Conservation (phyloP, 192 early-diverging fungal species). For the Linnemannia exigua region DNA sequence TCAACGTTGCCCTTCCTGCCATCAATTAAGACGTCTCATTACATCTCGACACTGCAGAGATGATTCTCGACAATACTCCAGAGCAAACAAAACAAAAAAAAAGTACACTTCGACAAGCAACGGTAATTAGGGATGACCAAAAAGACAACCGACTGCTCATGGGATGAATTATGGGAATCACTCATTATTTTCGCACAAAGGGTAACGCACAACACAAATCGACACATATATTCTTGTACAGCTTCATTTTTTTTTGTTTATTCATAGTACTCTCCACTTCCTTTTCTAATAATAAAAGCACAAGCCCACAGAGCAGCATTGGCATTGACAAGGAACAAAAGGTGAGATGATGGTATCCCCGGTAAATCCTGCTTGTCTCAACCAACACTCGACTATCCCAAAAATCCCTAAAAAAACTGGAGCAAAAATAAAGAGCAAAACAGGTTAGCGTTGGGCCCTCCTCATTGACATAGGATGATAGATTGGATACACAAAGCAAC, state of each 20-base stretch:
- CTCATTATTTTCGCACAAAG: not conserved
- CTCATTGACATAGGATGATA: not conserved
- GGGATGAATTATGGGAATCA: no score
- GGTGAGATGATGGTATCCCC: no score
- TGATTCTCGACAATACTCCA: no score
- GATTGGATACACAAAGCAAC: not conserved
- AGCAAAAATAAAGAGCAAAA: not conserved
- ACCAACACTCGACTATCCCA: no score
- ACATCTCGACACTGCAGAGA: no score
- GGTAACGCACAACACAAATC: not conserved
- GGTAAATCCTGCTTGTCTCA: constrained; percentile 1
- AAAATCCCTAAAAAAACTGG: not conserved
- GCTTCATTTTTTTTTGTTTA: not conserved
- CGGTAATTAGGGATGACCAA: no score
- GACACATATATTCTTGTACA: not conserved
- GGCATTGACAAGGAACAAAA: not conserved
- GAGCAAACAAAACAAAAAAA: no score
- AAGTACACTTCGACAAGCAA: no score
- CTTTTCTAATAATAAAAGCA: not conserved
- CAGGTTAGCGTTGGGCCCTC: not conserved
- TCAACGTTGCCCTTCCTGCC: constrained; percentile 30
- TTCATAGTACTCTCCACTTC: not conserved
- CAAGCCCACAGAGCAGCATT: not conserved
- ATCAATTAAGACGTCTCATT: constrained; percentile 35
- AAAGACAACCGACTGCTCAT: no score